Evolutionary conservation across 2,329 filamentous ascomycete species (phyloP).

Genomic region (Aaosphaeria pasadenensis): DNA sequence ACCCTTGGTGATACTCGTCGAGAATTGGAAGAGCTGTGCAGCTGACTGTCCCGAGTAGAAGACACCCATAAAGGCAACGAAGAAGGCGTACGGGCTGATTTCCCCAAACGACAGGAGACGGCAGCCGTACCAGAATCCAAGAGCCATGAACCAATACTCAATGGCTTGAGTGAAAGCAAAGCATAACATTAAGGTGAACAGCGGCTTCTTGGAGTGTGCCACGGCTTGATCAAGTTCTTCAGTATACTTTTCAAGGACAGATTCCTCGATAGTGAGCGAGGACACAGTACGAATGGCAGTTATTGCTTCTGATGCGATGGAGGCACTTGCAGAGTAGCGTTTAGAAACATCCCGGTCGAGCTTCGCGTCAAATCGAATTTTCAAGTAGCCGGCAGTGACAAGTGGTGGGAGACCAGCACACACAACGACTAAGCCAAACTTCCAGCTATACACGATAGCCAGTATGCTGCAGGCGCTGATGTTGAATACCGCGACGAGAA

Average conservation of each 20-base stretch:
- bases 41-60: conserved; percentile 90
- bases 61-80: conserved; percentile 48
- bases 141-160: conserved; percentile 43
- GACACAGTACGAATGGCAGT: conserved; percentile 7
- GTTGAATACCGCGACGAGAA: background rate
- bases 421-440: background rate
- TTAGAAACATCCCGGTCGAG: background rate
- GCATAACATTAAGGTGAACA: background rate
- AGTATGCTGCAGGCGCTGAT: background rate
- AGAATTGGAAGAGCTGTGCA: conserved; percentile 87
- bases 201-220: background rate
- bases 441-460: background rate
- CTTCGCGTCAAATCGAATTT: background rate
- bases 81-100: conserved; percentile 48
- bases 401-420: background rate
- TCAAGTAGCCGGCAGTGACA: background rate
- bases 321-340: background rate
- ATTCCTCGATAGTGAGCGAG: background rate
- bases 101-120: conserved; percentile 40
- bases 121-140: conserved; percentile 38
- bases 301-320: conserved; percentile 3
- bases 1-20: conserved; percentile 94
- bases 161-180: conserved; percentile 84
- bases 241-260: background rate
- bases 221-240: background rate